These are phyloP conservation scores for Schizonepeta tenuifolia DNA, from an alignment of 257 asterid genomes.

Conservation along the genomic window DNA sequence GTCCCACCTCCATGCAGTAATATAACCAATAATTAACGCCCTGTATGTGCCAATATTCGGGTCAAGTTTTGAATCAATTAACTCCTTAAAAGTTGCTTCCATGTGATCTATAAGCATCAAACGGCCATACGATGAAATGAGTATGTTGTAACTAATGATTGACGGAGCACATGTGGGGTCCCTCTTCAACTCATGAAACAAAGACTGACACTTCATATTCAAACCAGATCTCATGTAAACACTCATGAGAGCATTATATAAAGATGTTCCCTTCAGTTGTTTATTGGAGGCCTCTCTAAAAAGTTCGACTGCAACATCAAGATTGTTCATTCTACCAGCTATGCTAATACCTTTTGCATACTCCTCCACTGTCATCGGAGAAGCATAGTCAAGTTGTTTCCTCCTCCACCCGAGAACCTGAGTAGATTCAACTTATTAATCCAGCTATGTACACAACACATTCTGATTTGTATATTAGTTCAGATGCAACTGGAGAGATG, in stretches of 20 bases:
- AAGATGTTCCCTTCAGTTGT: slow-evolving; percentile 48
- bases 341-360: slow-evolving; percentile 65
- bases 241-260: slow-evolving; percentile 77
- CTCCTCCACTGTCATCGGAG: slow-evolving; percentile 77
- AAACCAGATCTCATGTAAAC: slow-evolving; percentile 57
- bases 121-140: slow-evolving; percentile 75
- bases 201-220: slow-evolving; percentile 53
- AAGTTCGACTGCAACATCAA: slow-evolving; percentile 68
- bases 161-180: slow-evolving; percentile 63
- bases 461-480: neutral
- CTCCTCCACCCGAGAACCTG: slow-evolving; percentile 93
- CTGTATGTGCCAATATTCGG: slow-evolving; percentile 64
- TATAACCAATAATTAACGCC: slow-evolving; percentile 69
- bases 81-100: slow-evolving; percentile 65
- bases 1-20: slow-evolving; percentile 92
- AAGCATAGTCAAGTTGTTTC: slow-evolving; percentile 49
- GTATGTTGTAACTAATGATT: slow-evolving; percentile 76
- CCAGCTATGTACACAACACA: neutral
- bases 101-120: slow-evolving; percentile 72
- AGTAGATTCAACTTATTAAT: slow-evolving; percentile 26
- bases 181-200: slow-evolving; percentile 65
- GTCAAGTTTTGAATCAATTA: slow-evolving; percentile 50
- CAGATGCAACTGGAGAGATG: neutral
- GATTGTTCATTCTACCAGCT: slow-evolving; percentile 61
- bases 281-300: slow-evolving; percentile 68